Evolutionary conservation across 768 basidiomycete genomes (phyloP).

Genomic region (Serendipita sp.): DNA sequence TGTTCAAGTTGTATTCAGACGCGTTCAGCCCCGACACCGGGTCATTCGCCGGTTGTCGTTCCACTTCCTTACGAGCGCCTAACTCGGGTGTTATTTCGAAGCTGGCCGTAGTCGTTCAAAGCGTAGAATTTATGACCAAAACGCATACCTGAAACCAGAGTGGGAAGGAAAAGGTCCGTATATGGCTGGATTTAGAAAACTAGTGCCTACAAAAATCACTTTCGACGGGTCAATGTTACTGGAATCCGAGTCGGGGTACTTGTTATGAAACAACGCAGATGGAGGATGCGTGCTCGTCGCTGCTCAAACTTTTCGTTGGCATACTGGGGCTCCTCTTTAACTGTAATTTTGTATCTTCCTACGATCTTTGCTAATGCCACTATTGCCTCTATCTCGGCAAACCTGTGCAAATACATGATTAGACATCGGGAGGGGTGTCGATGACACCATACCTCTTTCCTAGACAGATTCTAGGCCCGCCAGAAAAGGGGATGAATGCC

Average conservation of each 20-base stretch:
- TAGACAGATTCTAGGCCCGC: neutral
- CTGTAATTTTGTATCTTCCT: neutral
- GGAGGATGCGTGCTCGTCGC: slow-evolving; percentile 36
- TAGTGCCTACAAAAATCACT: neutral
- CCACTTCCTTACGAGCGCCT: no score
- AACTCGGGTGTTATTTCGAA: no score
- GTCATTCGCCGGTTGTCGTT: no score
- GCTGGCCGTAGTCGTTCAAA: no score
- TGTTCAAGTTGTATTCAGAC: no score
- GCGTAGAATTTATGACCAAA: no score
- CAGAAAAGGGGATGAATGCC: slow-evolving; percentile 5
- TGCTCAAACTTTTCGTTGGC: slow-evolving; percentile 30
- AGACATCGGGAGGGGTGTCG: neutral
- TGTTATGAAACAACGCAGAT: slow-evolving; percentile 71
- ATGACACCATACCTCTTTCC: neutral
- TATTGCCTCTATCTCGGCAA: neutral
- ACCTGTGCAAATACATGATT: neutral
- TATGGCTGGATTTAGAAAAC: no score
- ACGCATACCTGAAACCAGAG: no score
- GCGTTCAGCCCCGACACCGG: no score
- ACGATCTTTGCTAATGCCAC: neutral
- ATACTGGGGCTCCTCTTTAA: slow-evolving; percentile 31
- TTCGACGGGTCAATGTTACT: neutral
- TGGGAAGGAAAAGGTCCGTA: no score
- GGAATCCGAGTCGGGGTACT: slow-evolving; percentile 25